Conservation (phyloP, 129 eudicot genomes). For the Oenanthe sinensis region DNA sequence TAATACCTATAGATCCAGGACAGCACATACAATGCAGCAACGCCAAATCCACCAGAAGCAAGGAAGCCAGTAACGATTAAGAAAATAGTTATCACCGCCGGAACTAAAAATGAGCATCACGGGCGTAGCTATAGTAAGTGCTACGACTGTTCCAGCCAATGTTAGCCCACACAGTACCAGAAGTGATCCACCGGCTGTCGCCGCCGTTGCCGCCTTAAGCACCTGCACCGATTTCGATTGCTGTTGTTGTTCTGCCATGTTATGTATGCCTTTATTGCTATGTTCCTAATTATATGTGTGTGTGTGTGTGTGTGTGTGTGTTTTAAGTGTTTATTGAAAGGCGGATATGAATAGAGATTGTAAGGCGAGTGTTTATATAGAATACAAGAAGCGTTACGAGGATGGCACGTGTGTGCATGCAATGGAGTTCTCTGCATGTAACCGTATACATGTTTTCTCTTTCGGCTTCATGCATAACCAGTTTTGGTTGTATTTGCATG, state of each 20-base stretch:
- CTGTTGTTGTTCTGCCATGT: slow-evolving; percentile 30
- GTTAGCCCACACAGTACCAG: slow-evolving; percentile 49
- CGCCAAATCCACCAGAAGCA: slow-evolving; percentile 61
- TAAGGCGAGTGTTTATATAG: neutral
- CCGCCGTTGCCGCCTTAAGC: slow-evolving; percentile 55
- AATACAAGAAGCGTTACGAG: neutral
- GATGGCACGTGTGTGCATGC: slow-evolving; percentile 5
- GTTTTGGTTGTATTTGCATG: neutral
- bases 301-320: too few relatives aligned
- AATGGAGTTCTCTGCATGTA: neutral
- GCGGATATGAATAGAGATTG: neutral
- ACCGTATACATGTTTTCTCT: neutral
- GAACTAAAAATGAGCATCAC: slow-evolving; percentile 58
- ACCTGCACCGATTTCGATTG: slow-evolving; percentile 35
- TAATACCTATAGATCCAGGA: slow-evolving; percentile 47
- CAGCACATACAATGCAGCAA: slow-evolving; percentile 48
- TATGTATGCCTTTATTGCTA: too few relatives aligned
- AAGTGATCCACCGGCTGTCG: slow-evolving; percentile 57
- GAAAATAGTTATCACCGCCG: slow-evolving; percentile 33
- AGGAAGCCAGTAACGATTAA: slow-evolving; percentile 39
- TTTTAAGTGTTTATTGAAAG: too few relatives aligned
- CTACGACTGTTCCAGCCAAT: slow-evolving; percentile 52
- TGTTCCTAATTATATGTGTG: too few relatives aligned
- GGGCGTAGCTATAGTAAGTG: slow-evolving; percentile 52
- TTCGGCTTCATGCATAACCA: neutral